Conservation (phyloP, 768 basidiomycete species). For the Rhizopogon roseolus region DNA sequence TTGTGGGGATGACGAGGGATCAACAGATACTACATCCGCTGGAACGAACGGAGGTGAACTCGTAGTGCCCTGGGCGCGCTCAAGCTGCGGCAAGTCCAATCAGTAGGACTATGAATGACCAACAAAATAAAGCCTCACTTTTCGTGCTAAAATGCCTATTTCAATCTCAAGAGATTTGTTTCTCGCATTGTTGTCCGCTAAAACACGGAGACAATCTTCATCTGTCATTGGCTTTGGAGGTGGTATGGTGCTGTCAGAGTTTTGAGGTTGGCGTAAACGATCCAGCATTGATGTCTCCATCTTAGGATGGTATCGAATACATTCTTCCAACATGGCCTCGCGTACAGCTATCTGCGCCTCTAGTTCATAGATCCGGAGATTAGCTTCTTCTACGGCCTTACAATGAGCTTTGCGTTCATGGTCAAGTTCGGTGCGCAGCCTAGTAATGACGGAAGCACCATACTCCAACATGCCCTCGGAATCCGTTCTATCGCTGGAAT, state of each 20-base stretch:
- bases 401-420: conserved; percentile 39
- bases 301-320: conserved; percentile 4
- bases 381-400: conserved; percentile 33
- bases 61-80: background rate
- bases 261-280: background rate
- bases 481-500: conserved; percentile 2
- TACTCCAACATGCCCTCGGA: conserved; percentile 32
- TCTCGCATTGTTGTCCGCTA: conserved; percentile 32
- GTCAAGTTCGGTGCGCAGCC: conserved; percentile 39
- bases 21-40: background rate
- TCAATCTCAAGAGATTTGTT: conserved; percentile 43
- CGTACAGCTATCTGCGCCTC: conserved; percentile 51
- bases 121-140: conserved; percentile 21
- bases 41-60: background rate
- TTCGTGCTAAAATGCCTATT: conserved; percentile 32
- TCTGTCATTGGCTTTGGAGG: conserved; percentile 21
- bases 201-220: conserved; percentile 36
- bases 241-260: conserved; percentile 1
- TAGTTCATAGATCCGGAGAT: conserved; percentile 38
- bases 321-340: conserved; percentile 50
- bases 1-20: background rate
- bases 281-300: background rate
- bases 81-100: background rate
- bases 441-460: conserved; percentile 38
- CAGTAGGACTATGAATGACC: background rate